Percentiles rank a stretch among this genome's conserved stretches.
phyloP scores from a whole-genome alignment of 2,329 filamentous ascomycete species.

The Fusarium beomiforme region DNA sequence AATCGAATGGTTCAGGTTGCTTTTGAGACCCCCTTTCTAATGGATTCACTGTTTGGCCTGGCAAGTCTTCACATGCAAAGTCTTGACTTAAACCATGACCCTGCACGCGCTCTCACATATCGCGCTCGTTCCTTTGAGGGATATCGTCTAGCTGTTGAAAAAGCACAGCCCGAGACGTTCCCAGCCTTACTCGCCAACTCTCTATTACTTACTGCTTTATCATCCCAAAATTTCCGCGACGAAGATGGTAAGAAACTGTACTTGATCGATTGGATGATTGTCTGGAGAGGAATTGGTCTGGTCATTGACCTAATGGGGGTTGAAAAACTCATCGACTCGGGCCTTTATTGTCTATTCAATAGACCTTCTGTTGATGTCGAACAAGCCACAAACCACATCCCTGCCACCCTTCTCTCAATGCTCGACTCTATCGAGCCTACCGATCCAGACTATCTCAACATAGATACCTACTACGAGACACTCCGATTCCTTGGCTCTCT shows the following conservation, averaged over 20 bases:
- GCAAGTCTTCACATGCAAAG: conserved; percentile 60
- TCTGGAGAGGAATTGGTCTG: conserved; percentile 64
- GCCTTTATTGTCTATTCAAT: conserved; percentile 59
- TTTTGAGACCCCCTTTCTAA: conserved; percentile 63
- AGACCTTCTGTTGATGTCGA: conserved; percentile 60
- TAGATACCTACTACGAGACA: conserved; percentile 56
- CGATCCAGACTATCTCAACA: conserved; percentile 54
- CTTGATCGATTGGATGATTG: conserved; percentile 65
- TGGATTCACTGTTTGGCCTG: conserved; percentile 64
- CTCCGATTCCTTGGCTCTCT: conserved; percentile 62
- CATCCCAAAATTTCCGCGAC: conserved; percentile 63
- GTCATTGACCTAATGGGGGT: conserved; percentile 53
- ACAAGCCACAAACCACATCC: conserved; percentile 53
- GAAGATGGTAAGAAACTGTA: conserved; percentile 56
- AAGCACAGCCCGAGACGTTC: conserved; percentile 56
- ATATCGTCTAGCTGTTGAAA: conserved; percentile 62
- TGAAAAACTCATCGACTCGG: conserved; percentile 49
- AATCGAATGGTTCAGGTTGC: conserved; percentile 60
- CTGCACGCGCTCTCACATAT: conserved; percentile 54
- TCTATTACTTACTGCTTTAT: conserved; percentile 61
- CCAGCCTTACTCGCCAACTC: conserved; percentile 63
- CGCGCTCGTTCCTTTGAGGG: conserved; percentile 61
- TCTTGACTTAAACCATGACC: conserved; percentile 52
- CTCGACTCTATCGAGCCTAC: conserved; percentile 54
- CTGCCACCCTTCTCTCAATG: conserved; percentile 61